phyloP scores from a whole-genome alignment of 371 early-diverging fungal genomes.

The Mortierella sp. region DNA sequence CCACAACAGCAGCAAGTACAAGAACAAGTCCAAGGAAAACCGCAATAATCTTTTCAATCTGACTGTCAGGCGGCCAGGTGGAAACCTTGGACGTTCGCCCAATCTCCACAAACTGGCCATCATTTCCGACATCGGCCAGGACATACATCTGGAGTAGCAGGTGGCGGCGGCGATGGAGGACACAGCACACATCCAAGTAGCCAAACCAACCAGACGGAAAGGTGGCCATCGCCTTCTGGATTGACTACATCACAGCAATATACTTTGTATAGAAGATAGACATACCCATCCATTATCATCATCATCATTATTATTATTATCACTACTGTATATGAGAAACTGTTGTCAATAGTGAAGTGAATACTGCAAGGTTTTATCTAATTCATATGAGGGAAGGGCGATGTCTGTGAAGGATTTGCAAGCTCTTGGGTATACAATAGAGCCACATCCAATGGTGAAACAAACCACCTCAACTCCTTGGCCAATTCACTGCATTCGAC shows the following conservation, averaged over 20 bases:
- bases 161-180: neutral
- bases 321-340: neutral
- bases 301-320: neutral
- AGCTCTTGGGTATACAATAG: slow-evolving; percentile 16
- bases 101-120: neutral
- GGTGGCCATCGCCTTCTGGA: neutral
- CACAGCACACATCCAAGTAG: neutral
- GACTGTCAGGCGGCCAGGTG: neutral
- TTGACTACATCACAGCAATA: neutral
- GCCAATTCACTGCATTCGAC: slow-evolving; percentile 30
- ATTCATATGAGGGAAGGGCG: slow-evolving; percentile 18
- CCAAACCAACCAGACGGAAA: neutral
- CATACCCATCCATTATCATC: neutral
- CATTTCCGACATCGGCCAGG: neutral
- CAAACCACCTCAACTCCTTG: slow-evolving; percentile 44
- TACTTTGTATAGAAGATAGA: neutral
- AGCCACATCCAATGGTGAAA: slow-evolving; percentile 32
- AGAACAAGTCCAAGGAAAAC: neutral
- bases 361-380: too few relatives aligned
- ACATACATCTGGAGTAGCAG: neutral
- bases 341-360: neutral
- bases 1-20: neutral
- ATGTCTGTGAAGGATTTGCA: slow-evolving; percentile 1
- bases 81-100: neutral
- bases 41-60: neutral